Conservation (phyloP, 345 rosid genomes). For the Reutealis trisperma region DNA sequence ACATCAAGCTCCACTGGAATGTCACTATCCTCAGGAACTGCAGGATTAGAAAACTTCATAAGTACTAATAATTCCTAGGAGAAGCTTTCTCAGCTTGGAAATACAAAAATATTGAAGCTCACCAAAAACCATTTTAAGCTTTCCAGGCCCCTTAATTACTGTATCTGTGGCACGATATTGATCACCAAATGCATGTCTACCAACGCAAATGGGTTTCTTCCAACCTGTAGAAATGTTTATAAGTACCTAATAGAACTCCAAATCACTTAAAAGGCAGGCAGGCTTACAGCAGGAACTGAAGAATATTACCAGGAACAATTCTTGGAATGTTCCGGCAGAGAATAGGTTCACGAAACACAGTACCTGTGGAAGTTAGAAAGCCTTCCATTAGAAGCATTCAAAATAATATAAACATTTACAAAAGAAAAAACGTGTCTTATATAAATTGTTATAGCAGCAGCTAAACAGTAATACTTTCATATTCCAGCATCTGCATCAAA, state of each 20-base stretch:
- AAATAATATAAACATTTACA: not conserved
- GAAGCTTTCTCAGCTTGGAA: slow-evolving; percentile 11
- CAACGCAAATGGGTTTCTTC: slow-evolving; percentile 95
- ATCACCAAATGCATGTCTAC: slow-evolving; percentile 99
- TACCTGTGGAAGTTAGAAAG: slow-evolving; percentile 50
- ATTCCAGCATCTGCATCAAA: not conserved
- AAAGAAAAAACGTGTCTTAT: too few species aligned
- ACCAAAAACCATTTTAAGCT: slow-evolving; percentile 93
- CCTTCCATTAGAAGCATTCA: slow-evolving; percentile 20
- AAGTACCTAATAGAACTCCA: slow-evolving; percentile 6
- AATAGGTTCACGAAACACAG: slow-evolving; percentile 97
- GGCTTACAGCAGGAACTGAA: slow-evolving; percentile 9
- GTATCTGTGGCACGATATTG: slow-evolving; percentile 92
- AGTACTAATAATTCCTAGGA: slow-evolving; percentile 15
- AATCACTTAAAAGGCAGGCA: slow-evolving; percentile 5
- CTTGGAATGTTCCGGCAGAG: slow-evolving; percentile 83
- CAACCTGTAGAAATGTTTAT: slow-evolving; percentile 58
- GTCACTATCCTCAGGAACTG: slow-evolving; percentile 79
- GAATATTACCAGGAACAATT: slow-evolving; percentile 73
- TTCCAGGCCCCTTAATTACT: slow-evolving; percentile 81
- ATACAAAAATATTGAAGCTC: slow-evolving; percentile 35
- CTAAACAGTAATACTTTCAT: slow-evolving; percentile 6
- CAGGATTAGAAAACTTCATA: slow-evolving; percentile 13
- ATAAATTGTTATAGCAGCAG: not conserved
- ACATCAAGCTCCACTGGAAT: slow-evolving; percentile 70